A percentile compares a stretch with the other conserved stretches of the same genome.
Evolutionary conservation across 768 basidiomycete species (phyloP).

Genomic region (Ephemerocybe angulata): DNA sequence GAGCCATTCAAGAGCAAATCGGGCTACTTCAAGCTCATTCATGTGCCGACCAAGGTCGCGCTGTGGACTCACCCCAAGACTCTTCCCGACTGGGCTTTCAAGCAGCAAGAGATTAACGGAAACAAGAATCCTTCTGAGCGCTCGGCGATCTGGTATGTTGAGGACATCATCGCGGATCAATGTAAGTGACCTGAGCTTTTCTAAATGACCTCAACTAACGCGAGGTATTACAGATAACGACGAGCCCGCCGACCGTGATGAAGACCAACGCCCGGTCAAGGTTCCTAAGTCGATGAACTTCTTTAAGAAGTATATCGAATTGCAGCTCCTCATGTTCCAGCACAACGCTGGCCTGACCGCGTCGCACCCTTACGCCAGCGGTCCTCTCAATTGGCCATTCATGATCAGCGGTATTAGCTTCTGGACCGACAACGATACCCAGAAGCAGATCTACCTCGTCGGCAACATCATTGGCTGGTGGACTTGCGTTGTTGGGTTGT

Average conservation of each 20-base stretch:
- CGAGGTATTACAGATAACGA: conserved; percentile 43
- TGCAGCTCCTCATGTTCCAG: conserved; percentile 94
- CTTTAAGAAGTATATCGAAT: conserved; percentile 90
- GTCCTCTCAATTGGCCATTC: conserved; percentile 99
- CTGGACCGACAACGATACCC: conserved; percentile 85
- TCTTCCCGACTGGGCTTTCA: conserved; percentile 95
- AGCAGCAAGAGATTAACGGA: conserved; percentile 97
- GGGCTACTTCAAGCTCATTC: conserved; percentile 86
- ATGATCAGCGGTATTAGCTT: conserved; percentile 94
- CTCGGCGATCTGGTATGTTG: conserved; percentile 83
- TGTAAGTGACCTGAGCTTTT: conserved; percentile 42
- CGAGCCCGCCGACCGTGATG: conserved; percentile 52
- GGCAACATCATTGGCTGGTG: conserved; percentile 96
- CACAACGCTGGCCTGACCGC: conserved; percentile 98
- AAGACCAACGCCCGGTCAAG: conserved; percentile 47
- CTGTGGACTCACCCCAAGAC: conserved; percentile 88
- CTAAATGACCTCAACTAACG: not conserved
- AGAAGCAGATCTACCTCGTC: conserved; percentile 94
- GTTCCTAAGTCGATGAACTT: conserved; percentile 82
- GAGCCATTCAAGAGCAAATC: conserved; percentile 92
- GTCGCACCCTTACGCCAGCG: conserved; percentile 95
- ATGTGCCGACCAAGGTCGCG: conserved; percentile 84
- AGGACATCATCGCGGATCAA: conserved; percentile 73
- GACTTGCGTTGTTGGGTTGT: conserved; percentile 82
- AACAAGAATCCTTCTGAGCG: conserved; percentile 87